Evolutionary conservation across 1,139 yeast genomes (phyloP).

Genomic region (Tardiomyces digboiensis): DNA sequence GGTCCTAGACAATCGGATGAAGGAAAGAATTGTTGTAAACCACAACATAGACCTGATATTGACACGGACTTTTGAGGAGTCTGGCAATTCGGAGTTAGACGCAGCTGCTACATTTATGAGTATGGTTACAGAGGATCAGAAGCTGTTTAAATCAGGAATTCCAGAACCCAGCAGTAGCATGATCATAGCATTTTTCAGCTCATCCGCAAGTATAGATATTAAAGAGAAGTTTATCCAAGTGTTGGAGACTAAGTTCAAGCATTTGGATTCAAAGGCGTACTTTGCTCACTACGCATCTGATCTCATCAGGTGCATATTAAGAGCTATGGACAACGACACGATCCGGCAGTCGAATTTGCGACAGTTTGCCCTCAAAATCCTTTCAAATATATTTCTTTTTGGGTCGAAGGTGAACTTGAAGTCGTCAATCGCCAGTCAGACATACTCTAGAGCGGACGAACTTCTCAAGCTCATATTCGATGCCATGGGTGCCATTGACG

Average conservation of each 20-base stretch:
- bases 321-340: neutral
- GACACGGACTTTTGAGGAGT: neutral
- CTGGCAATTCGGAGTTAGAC: neutral
- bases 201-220: neutral
- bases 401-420: neutral
- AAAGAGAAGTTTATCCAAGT: neutral
- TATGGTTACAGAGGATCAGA: neutral
- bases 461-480: neutral
- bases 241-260: neutral
- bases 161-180: neutral
- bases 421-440: no score
- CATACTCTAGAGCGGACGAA: neutral
- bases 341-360: neutral
- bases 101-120: neutral
- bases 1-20: neutral
- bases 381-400: neutral
- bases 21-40: neutral
- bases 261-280: neutral
- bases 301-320: neutral
- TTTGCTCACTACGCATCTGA: neutral
- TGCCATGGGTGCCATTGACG: no score
- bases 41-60: neutral
- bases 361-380: neutral
- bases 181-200: neutral
- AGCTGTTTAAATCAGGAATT: neutral